A percentile compares a stretch with the other conserved stretches of the same genome.
phyloP scores from a whole-genome alignment of 2,329 filamentous ascomycete genomes.

The Blumeriella jaapii region DNA sequence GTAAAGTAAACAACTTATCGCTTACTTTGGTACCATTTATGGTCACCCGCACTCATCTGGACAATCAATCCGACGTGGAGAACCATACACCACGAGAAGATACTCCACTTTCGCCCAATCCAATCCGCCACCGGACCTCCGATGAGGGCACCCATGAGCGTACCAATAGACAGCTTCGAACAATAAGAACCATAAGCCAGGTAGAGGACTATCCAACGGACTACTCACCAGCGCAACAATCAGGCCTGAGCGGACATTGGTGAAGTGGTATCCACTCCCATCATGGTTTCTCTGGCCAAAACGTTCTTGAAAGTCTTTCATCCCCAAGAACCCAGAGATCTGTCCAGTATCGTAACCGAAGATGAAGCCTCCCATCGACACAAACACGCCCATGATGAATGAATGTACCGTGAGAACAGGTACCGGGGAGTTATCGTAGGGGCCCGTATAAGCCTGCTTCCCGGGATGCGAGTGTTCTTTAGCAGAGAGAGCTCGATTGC shows the following conservation, averaged over 20 bases:
- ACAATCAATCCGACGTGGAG: constrained; percentile 55
- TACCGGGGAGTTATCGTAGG: too few species aligned
- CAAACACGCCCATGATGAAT: constrained; percentile 17
- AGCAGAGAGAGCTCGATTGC: too few species aligned
- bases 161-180: constrained; percentile 59
- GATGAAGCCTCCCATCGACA: constrained; percentile 26
- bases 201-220: too few species aligned
- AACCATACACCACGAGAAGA: constrained; percentile 39
- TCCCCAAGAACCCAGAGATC: constrained; percentile 47
- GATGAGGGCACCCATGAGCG: constrained; percentile 67
- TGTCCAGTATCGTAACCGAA: constrained; percentile 28
- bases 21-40: too few species aligned
- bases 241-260: constrained; percentile 48
- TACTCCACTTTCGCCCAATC: constrained; percentile 49
- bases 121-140: constrained; percentile 59
- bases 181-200: constrained; percentile 38
- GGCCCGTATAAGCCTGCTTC: too few species aligned
- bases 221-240: too few species aligned
- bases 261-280: constrained; percentile 33
- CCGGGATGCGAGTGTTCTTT: too few species aligned
- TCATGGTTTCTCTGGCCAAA: constrained; percentile 34
- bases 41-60: constrained; percentile 48
- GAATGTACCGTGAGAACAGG: constrained; percentile 13
- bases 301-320: constrained; percentile 42
- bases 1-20: too few species aligned